These are phyloP conservation scores for Endocladia muricata DNA, from an alignment of 31 red algal genomes.

Conservation along the genomic window DNA sequence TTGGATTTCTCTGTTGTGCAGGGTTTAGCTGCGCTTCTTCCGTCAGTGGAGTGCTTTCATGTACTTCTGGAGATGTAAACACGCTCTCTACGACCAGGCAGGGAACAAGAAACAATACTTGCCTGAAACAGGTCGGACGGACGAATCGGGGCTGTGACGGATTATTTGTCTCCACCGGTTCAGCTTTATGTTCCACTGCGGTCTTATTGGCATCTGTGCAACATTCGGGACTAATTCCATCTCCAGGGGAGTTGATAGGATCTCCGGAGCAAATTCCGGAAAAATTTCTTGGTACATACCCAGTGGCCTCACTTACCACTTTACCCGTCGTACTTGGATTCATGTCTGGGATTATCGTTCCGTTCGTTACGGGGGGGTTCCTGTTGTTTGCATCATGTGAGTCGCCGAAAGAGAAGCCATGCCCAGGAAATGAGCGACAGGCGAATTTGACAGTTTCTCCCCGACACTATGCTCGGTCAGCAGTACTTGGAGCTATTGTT, in stretches of 20 bases:
- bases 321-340: neutral
- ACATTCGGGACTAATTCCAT: neutral
- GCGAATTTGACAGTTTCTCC: too few species aligned
- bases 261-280: neutral
- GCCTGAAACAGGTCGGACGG: too few species aligned
- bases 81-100: too few species aligned
- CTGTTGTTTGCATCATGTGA: slow-evolving; percentile 26
- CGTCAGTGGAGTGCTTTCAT: too few species aligned
- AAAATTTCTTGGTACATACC: neutral
- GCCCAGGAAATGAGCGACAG: too few species aligned
- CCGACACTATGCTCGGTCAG: too few species aligned
- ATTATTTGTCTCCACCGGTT: too few species aligned
- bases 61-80: too few species aligned
- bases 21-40: too few species aligned
- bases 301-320: neutral
- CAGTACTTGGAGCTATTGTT: slow-evolving; percentile 46
- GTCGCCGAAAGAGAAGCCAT: too few species aligned
- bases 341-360: neutral
- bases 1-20: slow-evolving; percentile 49
- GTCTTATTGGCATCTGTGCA: neutral
- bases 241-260: neutral
- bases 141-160: too few species aligned
- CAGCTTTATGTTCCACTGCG: neutral
- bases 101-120: too few species aligned
- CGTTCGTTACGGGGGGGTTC: neutral